Evolutionary conservation across 352 stramenopile genomes (phyloP).

Genomic region (Phytophthora cactorum): DNA sequence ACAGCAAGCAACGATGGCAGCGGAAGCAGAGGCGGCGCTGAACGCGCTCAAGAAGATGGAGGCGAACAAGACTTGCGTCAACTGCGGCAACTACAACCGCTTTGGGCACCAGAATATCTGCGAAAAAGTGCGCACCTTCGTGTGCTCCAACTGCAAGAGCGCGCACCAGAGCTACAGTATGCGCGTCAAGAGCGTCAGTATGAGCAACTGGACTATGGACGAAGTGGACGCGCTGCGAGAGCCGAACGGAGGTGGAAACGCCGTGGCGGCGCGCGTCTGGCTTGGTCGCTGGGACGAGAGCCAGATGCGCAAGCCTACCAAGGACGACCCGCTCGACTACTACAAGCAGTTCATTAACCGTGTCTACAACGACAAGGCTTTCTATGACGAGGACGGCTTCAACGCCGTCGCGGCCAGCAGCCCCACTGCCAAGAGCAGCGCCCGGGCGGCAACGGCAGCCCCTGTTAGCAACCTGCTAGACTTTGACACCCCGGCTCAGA

Average conservation of each 20-base stretch:
- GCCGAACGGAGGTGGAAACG: constrained; percentile 90
- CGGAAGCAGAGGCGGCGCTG: constrained; percentile 67
- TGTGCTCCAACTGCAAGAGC: constrained; percentile 96
- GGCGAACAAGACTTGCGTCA: constrained; percentile 85
- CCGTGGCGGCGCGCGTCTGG: constrained; percentile 86
- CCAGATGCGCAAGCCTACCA: constrained; percentile 71
- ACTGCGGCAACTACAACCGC: constrained; percentile 87
- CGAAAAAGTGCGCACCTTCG: constrained; percentile 93
- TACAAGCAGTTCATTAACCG: constrained; percentile 89
- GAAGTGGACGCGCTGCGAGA: constrained; percentile 92
- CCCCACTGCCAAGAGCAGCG: constrained; percentile 6
- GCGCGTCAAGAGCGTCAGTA: constrained; percentile 95
- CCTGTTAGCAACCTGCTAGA: constrained; percentile 60
- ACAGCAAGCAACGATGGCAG: constrained; percentile 28
- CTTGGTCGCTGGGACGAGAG: constrained; percentile 80
- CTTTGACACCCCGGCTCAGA: constrained; percentile 46
- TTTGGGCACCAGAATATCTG: constrained; percentile 94
- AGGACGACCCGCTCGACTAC: constrained; percentile 82
- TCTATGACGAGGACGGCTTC: constrained; percentile 63
- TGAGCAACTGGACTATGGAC: constrained; percentile 93
- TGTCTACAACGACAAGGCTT: constrained; percentile 84
- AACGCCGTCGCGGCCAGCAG: constrained; percentile 8
- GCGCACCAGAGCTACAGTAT: constrained; percentile 94
- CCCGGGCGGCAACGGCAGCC: neutral
- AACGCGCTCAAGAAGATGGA: constrained; percentile 87